Evolutionary conservation across 2,329 filamentous ascomycete genomes (phyloP), one percentile per base, ranked within the genome.

Genomic region (Cladosporium phlei): DNA sequence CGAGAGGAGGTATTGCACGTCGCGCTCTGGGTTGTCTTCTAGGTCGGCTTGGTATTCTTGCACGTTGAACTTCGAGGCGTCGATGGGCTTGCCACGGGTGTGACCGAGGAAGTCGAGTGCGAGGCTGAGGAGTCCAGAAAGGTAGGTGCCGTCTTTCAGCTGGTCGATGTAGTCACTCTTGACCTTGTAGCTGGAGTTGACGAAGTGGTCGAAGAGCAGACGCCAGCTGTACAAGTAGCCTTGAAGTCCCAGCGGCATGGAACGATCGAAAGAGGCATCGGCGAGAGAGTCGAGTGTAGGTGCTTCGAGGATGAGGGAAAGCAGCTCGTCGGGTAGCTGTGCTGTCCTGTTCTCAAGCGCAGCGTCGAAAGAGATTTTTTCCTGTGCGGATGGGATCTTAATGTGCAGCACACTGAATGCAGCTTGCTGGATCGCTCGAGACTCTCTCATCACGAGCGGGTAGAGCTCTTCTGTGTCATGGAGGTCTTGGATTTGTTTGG

Each of bases 161-260:
- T 86, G 80, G 19, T 88, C 79, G 0, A 81, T 78, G 59, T 96
- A 97, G 58, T 90, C 83, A 49, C 79, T 80, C 55, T 88, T 86
- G 12, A 97, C 81, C 57, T 88, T 88, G 64, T 86, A 84, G 0
- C 90, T 66, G 5, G 64, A 61, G 21, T 59, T 59, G 11, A 50
- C 51, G 61, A 91, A 94, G 34, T 91, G 84, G 56, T 95, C 88
- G 61, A 95, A 97, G 0, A 96, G 76, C 1, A 97, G 74, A 53
- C 87, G 80, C 93, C 93, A 98, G 9, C 88, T 86, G 21, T 95
- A 73, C 2, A 98, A 74, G 59, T 96, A 98, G 8, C 83, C 81
- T 43, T 88, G 80, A 38, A 95, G 73, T 0, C 78, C 62, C 1
- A 80, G 70, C 9, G 88, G 88, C 57, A 90, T 85, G 25, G 63